Evolutionary conservation across 345 rosid species (phyloP), one percentile per base, ranked within the genome.

Genomic region (Citrus inodora): DNA sequence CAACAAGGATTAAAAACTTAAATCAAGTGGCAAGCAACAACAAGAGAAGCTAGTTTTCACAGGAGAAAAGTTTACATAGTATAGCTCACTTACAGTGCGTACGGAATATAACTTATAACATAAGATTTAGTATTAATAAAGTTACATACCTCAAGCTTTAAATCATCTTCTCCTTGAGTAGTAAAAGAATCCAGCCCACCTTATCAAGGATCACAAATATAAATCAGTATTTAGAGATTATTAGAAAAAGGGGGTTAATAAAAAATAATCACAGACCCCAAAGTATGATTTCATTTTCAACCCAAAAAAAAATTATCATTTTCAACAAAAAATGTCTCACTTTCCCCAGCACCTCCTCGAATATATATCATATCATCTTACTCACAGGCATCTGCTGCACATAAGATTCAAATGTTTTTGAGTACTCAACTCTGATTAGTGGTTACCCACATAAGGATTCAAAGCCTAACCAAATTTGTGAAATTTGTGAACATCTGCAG

Each of bases 81-180:
- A 71, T 19, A 78, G 71, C 55, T 30, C 24, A 24, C 13, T 53
- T 6, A 71, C 33, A 25, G 8, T 6, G 60, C 5, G 25, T 62
- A 32, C 24, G 9, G 21, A 82, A 60, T 13, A 76, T 70, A 32
- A 77, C 78, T 30, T 76, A 27, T 19, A 22, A 61, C 7, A 70
- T 21, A 32, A 61, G n/a, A 53, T 19, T 38, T 69, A 69, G 51
- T 25, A 58, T 76, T 64, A 60, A 67, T 32, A 67, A 81, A 46
- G 73, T 76, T 46, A 85, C 95, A 78, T 90, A 92, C 98, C 63
- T 90, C 94, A 63, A 90, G 88, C 81, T 86, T 90, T 33, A 90
- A 77, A 73, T 80, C 93, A 67, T 84, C 86, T 75, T 86, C 92
- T 69, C 81, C 85, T 59, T 16, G 89, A 77, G 81, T 71, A 79